Evolutionary conservation across 371 early-diverging fungal genomes (phyloP).

Genomic region (Mucor piriformis): DNA sequence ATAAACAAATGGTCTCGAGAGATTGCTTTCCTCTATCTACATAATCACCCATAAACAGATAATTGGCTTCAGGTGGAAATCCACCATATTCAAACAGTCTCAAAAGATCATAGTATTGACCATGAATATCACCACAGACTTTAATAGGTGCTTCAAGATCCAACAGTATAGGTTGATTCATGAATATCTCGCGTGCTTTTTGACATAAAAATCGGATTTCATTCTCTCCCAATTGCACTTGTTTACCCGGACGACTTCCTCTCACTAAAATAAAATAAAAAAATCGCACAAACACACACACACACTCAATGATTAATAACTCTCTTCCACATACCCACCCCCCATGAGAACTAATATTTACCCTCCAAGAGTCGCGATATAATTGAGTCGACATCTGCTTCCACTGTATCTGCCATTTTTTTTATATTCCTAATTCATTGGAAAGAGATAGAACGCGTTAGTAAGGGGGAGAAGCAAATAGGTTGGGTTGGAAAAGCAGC

Average conservation of each 20-base stretch:
- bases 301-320: neutral
- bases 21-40: slow-evolving; percentile 95
- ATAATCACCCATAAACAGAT: slow-evolving; percentile 96
- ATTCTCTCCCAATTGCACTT: slow-evolving; percentile 77
- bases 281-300: too few species aligned
- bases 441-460: neutral
- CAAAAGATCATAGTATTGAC: slow-evolving; percentile 94
- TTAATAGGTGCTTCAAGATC: slow-evolving; percentile 97
- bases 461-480: neutral
- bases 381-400: slow-evolving; percentile 35
- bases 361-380: slow-evolving; percentile 36
- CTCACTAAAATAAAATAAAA: too few species aligned
- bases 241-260: slow-evolving; percentile 91
- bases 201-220: slow-evolving; percentile 91
- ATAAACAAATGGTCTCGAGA: slow-evolving; percentile 72
- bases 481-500: too few species aligned
- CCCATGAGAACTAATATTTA: slow-evolving; percentile 17
- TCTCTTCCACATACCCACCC: too few species aligned
- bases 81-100: slow-evolving; percentile 94
- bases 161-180: slow-evolving; percentile 92
- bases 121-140: slow-evolving; percentile 85
- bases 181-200: slow-evolving; percentile 87
- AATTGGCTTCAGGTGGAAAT: slow-evolving; percentile 89
- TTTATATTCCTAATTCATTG: neutral
- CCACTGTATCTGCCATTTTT: slow-evolving; percentile 29